Conservation (phyloP, 192 early-diverging fungal species). For the Gamsiella multidivaricata region DNA sequence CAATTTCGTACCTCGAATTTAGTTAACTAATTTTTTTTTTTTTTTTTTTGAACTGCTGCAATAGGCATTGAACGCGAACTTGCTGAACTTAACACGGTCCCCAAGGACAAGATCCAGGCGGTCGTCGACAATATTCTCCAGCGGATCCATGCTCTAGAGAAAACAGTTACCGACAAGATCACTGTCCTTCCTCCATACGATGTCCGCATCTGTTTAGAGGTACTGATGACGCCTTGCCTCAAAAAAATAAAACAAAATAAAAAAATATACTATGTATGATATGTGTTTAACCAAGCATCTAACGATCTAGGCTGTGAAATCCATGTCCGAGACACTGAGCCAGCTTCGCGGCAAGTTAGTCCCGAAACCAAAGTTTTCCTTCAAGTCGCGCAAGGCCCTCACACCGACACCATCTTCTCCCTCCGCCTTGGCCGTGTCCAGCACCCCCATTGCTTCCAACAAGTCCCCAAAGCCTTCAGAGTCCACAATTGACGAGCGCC, state of each 20-base stretch:
- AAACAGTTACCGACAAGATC: constrained; percentile 65
- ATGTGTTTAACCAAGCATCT: no score
- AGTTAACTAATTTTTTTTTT: neutral
- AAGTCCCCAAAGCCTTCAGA: no score
- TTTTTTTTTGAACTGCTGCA: neutral
- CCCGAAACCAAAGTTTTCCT: constrained; percentile 73
- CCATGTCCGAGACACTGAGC: constrained; percentile 49
- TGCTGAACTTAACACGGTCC: neutral
- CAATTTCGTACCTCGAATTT: neutral
- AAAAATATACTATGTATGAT: no score
- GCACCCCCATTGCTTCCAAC: no score
- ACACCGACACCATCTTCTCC: neutral
- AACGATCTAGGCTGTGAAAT: constrained; percentile 60
- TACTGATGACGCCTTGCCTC: constrained; percentile 22
- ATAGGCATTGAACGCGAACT: constrained; percentile 28
- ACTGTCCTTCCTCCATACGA: constrained; percentile 70
- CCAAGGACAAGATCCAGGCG: constrained; percentile 22
- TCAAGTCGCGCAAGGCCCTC: constrained; percentile 62
- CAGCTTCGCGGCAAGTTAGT: constrained; percentile 40
- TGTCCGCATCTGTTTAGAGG: constrained; percentile 66
- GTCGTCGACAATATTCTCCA: constrained; percentile 52
- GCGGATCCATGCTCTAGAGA: constrained; percentile 62
- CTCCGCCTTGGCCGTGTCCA: neutral
- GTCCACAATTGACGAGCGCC: constrained; percentile 2
- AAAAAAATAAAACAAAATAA: neutral